Evolutionary conservation across 1,139 yeast species (phyloP), one percentile per base, ranked within the genome.

Genomic region (Zygosaccharomyces sapae): DNA sequence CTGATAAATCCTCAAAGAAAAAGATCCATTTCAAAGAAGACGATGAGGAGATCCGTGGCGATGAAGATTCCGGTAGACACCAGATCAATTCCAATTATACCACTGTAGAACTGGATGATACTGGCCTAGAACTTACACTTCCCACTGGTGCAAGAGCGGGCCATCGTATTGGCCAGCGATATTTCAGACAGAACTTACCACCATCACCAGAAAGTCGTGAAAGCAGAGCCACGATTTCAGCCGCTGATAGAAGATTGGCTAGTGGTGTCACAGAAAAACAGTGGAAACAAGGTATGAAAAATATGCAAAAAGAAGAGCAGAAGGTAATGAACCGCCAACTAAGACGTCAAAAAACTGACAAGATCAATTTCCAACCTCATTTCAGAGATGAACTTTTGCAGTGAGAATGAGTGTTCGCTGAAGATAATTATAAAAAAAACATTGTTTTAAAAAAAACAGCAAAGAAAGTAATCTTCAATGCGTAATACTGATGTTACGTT

Each of bases 81-180:
- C 64, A 62, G 8, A 61, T 61, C 33, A 63, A 64, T 47, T 61
- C 65, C 9, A 66, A 67, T 43, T 66, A 63, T 44, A 64, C 66
- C 2, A 63, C 66, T 1, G 75, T 70, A 6, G 56, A 70, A 62
- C 50, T 73, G 64, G 78, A 72, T 51, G 76, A 76, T 38, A 63
- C 75, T 33, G 84, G 83, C 2, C 71, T 73, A 38, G 85, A 82
- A 53, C 70, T 83, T 44, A 73, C 79, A 25, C 70, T 83, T 50
- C 88, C 90, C 4, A 77, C 81, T 33, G 90, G 90, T 34, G 72
- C 77, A 2, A 63, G 66, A 46, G 70, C 81, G 29, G 88, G 89
- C 0, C 89, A 83, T 63, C 75, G 90, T 59, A 73, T 83, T 3
- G 70, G 81, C 53, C 79, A 77, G 44, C 74, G 85, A 62, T 79